Percentiles rank a stretch among this genome's conserved stretches.
Evolutionary conservation across 2,329 filamentous ascomycete genomes (phyloP).

Genomic region (Colletotrichum euphorbiae): DNA sequence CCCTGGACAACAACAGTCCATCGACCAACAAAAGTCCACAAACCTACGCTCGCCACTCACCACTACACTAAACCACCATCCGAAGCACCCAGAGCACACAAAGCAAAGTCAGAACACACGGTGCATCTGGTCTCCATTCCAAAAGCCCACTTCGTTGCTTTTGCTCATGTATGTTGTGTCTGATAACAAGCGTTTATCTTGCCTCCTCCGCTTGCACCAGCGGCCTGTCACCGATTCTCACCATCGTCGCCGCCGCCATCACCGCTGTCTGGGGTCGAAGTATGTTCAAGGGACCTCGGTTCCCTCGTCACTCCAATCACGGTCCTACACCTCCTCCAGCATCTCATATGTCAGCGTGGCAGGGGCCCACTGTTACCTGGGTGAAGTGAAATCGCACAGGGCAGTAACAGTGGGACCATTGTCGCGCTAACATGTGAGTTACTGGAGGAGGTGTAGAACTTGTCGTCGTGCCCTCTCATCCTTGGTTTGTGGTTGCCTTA

Average conservation of each 20-base stretch:
- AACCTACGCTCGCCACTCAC: not conserved
- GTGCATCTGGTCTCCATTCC: slow-evolving; percentile 27
- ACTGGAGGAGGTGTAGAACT: too few species aligned
- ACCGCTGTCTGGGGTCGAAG: slow-evolving; percentile 32
- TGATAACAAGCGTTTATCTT: not conserved
- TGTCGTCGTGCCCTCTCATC: slow-evolving; percentile 4
- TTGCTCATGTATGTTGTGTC: not conserved
- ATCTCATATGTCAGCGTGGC: too few species aligned
- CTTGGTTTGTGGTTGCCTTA: not conserved
- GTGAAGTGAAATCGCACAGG: too few species aligned
- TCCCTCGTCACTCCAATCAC: slow-evolving; percentile 16
- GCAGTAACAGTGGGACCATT: too few species aligned
- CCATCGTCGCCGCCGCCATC: slow-evolving; percentile 30
- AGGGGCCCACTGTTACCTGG: too few species aligned
- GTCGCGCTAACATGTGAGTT: too few species aligned
- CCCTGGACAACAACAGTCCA: slow-evolving; percentile 8
- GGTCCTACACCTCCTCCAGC: too few species aligned
- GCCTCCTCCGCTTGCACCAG: slow-evolving; percentile 19
- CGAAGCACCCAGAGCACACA: not conserved
- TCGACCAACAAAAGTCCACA: not conserved
- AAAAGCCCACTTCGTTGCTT: slow-evolving; percentile 29
- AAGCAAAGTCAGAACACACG: slow-evolving; percentile 34
- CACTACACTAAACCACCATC: too few species aligned
- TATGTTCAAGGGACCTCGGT: slow-evolving; percentile 17
- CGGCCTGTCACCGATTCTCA: slow-evolving; percentile 29